Evolutionary conservation across 176 grass and related monocot genomes (phyloP), one percentile per base, ranked within the genome.

Genomic region (Juncus effusus): DNA sequence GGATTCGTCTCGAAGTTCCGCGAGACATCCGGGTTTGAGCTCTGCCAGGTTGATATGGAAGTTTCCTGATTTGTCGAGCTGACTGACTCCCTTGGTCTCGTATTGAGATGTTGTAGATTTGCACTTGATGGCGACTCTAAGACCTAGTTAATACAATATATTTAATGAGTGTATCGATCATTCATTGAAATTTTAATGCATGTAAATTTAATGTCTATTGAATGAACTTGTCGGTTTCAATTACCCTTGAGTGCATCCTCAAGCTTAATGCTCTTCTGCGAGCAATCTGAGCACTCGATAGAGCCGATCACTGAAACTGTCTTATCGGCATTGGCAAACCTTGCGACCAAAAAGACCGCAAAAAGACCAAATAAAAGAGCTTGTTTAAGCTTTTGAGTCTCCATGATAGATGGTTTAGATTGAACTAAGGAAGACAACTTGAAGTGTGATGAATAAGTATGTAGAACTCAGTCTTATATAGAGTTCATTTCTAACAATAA

Each of bases 51-150:
- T 54, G 8, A 69, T 37, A 9, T 69, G 65, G 9, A 69, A 69
- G 45, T 69, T 69, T 47, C 65, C 65, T 13, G 50, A 69, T 55
- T 69, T 69, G 28, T 55, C 65, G 10, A 69, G 47, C 35, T 40
- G 50, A 28, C 65, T 69, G 35, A 69, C 65, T 69, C 65, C 65
- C 16, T 69, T 51, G 28, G 50, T 69, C 50, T 69, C 65, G 35
- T 69, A 69, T 54, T 40, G 65, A 28, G 45, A 42, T 7, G 11
- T 36, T 6, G 50, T 47, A 14, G 65, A 69, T 69, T 69, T 69
- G 65, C 65, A 69, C 65, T 69, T 69, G 49, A 69, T 40, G 50
- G 65, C 65, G 54, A 69, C 50, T 69, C 65, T 35, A 13, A 69
- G 65, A 53, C 65, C 65, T 69, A 3, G 7, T 69, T 8, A 2